These are phyloP conservation scores for Septoria petroselini DNA, from an alignment of 2,329 filamentous ascomycete species.

Conservation along the genomic window DNA sequence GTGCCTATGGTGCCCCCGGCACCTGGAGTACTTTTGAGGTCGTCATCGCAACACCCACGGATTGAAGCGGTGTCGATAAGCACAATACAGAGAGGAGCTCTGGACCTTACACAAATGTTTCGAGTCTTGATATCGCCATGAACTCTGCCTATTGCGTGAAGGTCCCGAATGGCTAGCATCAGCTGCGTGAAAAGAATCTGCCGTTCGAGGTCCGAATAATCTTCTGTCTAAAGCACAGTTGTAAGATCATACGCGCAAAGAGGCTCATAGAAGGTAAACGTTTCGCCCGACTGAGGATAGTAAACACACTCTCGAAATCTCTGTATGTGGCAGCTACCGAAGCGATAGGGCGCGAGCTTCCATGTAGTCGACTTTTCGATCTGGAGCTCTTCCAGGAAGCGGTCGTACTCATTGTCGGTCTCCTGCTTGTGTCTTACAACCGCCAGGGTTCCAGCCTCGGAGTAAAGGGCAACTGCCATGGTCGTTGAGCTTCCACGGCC, in stretches of 20 bases:
- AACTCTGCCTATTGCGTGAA: background rate
- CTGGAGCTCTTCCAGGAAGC: too few relatives aligned
- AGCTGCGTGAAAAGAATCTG: conserved; percentile 6
- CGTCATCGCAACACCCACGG: background rate
- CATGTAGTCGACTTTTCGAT: too few relatives aligned
- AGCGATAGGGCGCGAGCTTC: too few relatives aligned
- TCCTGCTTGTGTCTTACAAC: too few relatives aligned
- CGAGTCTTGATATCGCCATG: conserved; percentile 5
- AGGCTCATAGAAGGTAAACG: conserved; percentile 4
- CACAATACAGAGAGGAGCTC: background rate
- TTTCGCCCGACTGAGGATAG: too few relatives aligned
- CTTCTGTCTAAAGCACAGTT: background rate
- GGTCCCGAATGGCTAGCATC: background rate
- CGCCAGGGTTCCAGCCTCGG: too few relatives aligned
- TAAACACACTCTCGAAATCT: too few relatives aligned
- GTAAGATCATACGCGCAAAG: background rate
- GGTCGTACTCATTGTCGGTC: too few relatives aligned
- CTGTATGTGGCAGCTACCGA: too few relatives aligned
- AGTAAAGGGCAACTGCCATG: too few relatives aligned
- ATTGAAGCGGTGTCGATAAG: conserved; percentile 6
- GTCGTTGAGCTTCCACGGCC: background rate
- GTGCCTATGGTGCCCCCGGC: background rate
- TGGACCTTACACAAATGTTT: background rate
- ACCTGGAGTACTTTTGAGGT: background rate
- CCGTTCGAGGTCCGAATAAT: background rate